phyloP scores from a whole-genome alignment of 2,329 filamentous ascomycete genomes.

The Fusarium hainanense region DNA sequence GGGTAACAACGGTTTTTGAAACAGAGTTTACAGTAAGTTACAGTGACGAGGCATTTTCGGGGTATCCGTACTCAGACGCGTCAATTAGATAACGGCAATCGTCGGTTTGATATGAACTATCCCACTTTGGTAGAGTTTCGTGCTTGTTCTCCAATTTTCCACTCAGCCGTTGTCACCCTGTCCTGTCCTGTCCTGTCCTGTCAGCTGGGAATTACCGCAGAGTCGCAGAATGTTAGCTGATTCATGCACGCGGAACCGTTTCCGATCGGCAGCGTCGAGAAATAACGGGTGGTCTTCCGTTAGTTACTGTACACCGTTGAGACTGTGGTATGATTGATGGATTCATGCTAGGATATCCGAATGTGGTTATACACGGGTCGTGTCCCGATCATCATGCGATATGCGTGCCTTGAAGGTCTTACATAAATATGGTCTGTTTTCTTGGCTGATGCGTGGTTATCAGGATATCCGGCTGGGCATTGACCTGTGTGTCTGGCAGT shows the following conservation, averaged over 20 bases:
- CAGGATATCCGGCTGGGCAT: too few species aligned
- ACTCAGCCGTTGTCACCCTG: neutral
- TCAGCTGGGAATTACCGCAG: neutral
- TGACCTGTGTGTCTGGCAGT: too few species aligned
- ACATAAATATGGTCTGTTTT: neutral
- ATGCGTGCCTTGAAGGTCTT: neutral
- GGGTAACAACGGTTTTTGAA: neutral
- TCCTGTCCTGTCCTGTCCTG: neutral
- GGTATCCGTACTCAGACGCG: neutral
- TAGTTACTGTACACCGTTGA: too few species aligned
- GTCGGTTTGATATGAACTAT: neutral
- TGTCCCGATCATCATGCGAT: constrained; percentile 1
- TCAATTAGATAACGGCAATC: constrained; percentile 9
- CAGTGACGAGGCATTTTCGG: constrained; percentile 3
- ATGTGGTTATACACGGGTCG: neutral
- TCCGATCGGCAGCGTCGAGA: constrained; percentile 11
- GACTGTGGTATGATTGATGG: neutral
- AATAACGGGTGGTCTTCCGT: constrained; percentile 7
- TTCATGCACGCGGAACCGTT: constrained; percentile 5
- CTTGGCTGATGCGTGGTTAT: neutral
- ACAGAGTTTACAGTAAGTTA: neutral
- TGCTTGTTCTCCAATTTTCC: neutral
- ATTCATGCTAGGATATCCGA: constrained; percentile 9
- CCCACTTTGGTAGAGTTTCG: neutral
- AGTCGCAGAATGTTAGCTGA: neutral